Evolutionary conservation across 1,284 basidiomycete genomes (phyloP), one percentile per base, ranked within the genome.

Genomic region (Neolentinus lepideus): DNA sequence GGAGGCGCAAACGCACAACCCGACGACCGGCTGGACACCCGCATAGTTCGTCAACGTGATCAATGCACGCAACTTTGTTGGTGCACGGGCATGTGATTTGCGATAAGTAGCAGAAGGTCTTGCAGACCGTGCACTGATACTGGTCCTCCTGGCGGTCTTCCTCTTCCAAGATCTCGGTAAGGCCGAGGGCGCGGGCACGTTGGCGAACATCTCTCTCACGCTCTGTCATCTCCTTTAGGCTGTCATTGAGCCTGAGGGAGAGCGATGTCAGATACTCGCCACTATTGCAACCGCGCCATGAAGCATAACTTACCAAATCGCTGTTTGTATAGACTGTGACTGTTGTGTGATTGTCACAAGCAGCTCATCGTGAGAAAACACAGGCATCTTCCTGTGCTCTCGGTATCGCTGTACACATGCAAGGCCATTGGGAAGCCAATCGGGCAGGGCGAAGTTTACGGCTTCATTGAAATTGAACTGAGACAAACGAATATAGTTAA

Each of bases 381-480:
- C 97, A 1, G 97, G 96, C 29, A 90, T 77, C 69, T 98, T 98
- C 69, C 84, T 76, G 70, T 98, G 91, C 58, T 89, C 83, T 65
- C 92, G 85, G 71, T 99, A 96, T 51, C 92, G 82, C 67, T 85
- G 80, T 14, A 94, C 92, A 65, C 94, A 97, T 59, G 92, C 90
- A 51, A 90, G 80, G 36, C 92, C 97, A 58, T 85, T 84, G 21
- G 86, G 77, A 54, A 99, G 76, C 97, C 97, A 99, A 69, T 98
- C 94, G 16, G 95, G 93, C 38, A 98, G 77, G 3, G 96, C 96
- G 70, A 99, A 99, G 72, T 99, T 99, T 67, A 99, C 97, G 1
- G 97, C 97, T 75, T 99, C 95, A 69, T 98, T 98, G 75, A 98
- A 94, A 72, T 98, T 99, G 66, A 98, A 79, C 92, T 94, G 29